A percentile compares a stretch with the other conserved stretches of the same genome.
Evolutionary conservation across 208 protist genomes (phyloP).

Genomic region (Crithidia bombi): DNA sequence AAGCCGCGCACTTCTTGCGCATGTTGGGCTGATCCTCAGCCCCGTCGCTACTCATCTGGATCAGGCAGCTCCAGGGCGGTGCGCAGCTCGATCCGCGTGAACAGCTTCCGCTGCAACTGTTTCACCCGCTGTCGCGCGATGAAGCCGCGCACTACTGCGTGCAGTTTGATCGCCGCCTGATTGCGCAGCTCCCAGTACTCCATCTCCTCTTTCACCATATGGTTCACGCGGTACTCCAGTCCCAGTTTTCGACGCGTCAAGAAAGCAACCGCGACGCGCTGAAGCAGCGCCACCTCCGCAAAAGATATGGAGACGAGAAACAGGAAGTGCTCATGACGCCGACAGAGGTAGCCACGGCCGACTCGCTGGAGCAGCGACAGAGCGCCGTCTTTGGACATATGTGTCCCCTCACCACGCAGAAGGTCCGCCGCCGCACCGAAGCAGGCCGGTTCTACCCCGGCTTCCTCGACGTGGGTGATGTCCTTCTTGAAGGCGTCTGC

Average conservation of each 20-base stretch:
- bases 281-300: slow-evolving; percentile 44
- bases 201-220: slow-evolving; percentile 32
- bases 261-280: slow-evolving; percentile 48
- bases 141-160: slow-evolving; percentile 54
- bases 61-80: slow-evolving; percentile 47
- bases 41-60: slow-evolving; percentile 23
- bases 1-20: no score
- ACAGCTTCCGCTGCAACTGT: slow-evolving; percentile 47
- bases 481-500: slow-evolving; percentile 14
- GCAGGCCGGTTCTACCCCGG: slow-evolving; percentile 15
- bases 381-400: slow-evolving; percentile 22
- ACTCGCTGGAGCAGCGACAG: slow-evolving; percentile 44
- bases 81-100: slow-evolving; percentile 49
- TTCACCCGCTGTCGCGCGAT: slow-evolving; percentile 48
- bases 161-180: slow-evolving; percentile 41
- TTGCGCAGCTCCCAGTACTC: slow-evolving; percentile 50
- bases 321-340: slow-evolving; percentile 43
- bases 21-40: no score
- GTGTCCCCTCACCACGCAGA: slow-evolving; percentile 10
- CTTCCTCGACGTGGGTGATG: slow-evolving; percentile 16
- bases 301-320: slow-evolving; percentile 41
- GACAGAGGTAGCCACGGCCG: slow-evolving; percentile 46
- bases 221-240: slow-evolving; percentile 32
- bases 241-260: slow-evolving; percentile 36
- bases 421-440: slow-evolving; percentile 26